phyloP scores from a whole-genome alignment of 306 rosid species.

The Pterocarpus santalinus region DNA sequence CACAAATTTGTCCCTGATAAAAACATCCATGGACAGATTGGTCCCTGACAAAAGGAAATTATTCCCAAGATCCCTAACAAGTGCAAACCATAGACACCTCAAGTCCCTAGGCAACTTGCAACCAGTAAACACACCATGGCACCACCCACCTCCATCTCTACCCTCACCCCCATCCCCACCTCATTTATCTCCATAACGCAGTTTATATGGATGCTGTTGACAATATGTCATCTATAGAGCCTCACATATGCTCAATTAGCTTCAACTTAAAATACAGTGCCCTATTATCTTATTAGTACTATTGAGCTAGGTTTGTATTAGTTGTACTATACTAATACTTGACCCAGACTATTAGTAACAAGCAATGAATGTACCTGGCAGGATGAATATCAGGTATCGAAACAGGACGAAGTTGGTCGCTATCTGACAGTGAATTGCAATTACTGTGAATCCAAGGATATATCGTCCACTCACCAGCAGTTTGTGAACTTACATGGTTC shows the following conservation, averaged over 20 bases:
- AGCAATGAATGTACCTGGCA: slow-evolving; percentile 71
- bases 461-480: slow-evolving; percentile 85
- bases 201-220: too few relatives aligned
- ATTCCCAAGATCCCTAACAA: too few relatives aligned
- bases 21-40: too few relatives aligned
- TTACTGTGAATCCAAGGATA: slow-evolving; percentile 96
- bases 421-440: slow-evolving; percentile 85
- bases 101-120: too few relatives aligned
- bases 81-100: too few relatives aligned
- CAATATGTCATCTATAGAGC: too few relatives aligned
- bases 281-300: background rate
- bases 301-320: background rate
- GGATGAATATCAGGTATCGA: slow-evolving; percentile 95
- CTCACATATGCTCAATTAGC: background rate
- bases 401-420: slow-evolving; percentile 89
- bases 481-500: slow-evolving; percentile 60
- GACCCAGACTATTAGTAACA: background rate
- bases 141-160: too few relatives aligned
- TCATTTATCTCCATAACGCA: too few relatives aligned
- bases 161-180: too few relatives aligned
- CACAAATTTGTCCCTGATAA: too few relatives aligned
- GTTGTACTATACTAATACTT: background rate
- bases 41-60: too few relatives aligned
- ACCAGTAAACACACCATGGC: too few relatives aligned
- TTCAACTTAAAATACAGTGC: background rate